These are phyloP conservation scores for Phyllosticta citriasiana DNA, from an alignment of 2,329 filamentous ascomycete genomes.

Conservation along the genomic window DNA sequence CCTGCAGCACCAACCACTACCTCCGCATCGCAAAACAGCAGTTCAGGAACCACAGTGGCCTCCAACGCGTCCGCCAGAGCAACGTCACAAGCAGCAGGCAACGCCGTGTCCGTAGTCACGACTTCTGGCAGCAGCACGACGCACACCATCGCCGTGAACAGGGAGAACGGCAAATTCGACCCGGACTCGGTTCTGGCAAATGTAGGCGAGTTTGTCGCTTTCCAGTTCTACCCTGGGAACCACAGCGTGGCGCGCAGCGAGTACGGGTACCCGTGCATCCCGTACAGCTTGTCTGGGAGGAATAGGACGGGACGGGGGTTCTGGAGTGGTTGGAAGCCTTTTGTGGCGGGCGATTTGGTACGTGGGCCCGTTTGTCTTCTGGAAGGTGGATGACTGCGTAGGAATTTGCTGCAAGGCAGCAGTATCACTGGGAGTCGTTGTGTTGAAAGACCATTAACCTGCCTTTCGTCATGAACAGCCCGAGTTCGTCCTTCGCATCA, in stretches of 20 bases:
- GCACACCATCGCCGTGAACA: slow-evolving; percentile 2
- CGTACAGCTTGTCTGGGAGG: neutral
- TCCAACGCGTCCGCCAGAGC: neutral
- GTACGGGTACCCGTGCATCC: slow-evolving; percentile 23
- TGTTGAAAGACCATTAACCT: neutral
- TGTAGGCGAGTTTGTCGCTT: slow-evolving; percentile 24
- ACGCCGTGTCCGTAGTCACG: neutral
- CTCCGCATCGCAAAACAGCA: neutral
- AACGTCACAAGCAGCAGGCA: neutral
- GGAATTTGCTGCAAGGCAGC: neutral
- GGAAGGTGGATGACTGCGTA: neutral
- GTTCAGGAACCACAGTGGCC: neutral
- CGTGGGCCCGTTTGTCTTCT: neutral
- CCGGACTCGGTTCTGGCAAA: neutral
- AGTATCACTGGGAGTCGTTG: neutral
- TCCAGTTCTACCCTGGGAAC: slow-evolving; percentile 32
- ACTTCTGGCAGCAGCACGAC: neutral
- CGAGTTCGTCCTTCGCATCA: slow-evolving; percentile 16
- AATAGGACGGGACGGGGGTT: neutral
- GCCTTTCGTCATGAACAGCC: neutral
- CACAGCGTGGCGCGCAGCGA: slow-evolving; percentile 34
- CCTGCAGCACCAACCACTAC: neutral
- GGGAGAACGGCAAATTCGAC: neutral
- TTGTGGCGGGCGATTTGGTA: neutral
- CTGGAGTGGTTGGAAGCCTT: slow-evolving; percentile 3